These are phyloP conservation scores for Fraxinus latifolia DNA, from an alignment of 305 asterid genomes.

Conservation along the genomic window DNA sequence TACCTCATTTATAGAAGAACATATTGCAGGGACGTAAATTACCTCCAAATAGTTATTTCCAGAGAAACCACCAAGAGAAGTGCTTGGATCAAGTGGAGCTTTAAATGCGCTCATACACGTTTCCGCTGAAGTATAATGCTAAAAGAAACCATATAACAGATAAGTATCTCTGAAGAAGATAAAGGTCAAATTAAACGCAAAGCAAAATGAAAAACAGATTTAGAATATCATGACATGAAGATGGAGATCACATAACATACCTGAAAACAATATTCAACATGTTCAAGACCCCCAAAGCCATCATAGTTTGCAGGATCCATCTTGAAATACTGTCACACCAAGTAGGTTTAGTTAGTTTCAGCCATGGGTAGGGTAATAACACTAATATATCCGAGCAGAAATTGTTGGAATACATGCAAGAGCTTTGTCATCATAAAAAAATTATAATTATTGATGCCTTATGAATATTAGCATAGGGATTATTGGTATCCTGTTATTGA, in stretches of 20 bases:
- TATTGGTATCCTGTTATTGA: not conserved
- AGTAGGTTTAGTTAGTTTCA: slow-evolving; percentile 22
- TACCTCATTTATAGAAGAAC: slow-evolving; percentile 8
- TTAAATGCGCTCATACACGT: slow-evolving; percentile 84
- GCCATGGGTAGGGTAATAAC: not conserved
- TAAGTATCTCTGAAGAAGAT: slow-evolving; percentile 19
- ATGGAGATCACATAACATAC: slow-evolving; percentile 35
- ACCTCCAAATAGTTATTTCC: slow-evolving; percentile 91
- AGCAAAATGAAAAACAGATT: not conserved
- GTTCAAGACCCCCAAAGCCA: slow-evolving; percentile 76
- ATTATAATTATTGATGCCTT: not conserved
- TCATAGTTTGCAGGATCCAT: slow-evolving; percentile 77
- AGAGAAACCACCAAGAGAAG: slow-evolving; percentile 95
- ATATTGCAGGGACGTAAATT: slow-evolving; percentile 14
- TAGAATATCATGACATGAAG: slow-evolving; percentile 21
- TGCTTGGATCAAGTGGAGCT: slow-evolving; percentile 98
- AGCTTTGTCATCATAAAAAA: not conserved
- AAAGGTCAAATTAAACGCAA: slow-evolving; percentile 7
- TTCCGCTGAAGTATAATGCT: slow-evolving; percentile 92
- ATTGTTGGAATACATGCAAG: not conserved
- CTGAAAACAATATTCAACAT: slow-evolving; percentile 88
- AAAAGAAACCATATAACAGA: slow-evolving; percentile 28
- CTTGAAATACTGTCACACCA: slow-evolving; percentile 73
- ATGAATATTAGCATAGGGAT: not conserved
- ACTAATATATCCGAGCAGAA: not conserved